These are phyloP conservation scores for Mychonastes homosphaera DNA, from an alignment of 139 green algal species.

Conservation along the genomic window DNA sequence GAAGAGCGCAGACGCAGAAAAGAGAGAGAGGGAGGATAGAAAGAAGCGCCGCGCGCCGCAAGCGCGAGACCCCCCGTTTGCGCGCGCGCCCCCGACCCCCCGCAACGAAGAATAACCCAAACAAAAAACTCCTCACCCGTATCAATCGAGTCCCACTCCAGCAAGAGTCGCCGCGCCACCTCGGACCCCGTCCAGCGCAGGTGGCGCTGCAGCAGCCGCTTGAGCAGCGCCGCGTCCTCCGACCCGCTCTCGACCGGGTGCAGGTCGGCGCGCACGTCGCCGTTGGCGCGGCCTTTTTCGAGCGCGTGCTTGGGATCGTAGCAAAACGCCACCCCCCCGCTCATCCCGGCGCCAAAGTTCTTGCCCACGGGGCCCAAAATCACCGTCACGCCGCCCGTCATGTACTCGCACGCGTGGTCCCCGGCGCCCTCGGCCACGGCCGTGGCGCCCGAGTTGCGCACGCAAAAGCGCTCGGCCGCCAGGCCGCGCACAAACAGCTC, in stretches of 20 bases:
- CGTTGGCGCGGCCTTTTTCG: conserved; percentile 45
- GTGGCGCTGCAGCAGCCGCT: conserved; percentile 73
- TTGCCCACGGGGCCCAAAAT: conserved; percentile 79
- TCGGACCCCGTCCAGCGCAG: conserved; percentile 61
- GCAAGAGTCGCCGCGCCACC: conserved; percentile 51
- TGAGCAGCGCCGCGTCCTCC: conserved; percentile 47
- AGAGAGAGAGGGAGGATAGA: too few relatives aligned
- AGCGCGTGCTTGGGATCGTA: conserved; percentile 69
- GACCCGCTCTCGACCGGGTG: conserved; percentile 8
- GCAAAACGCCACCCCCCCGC: conserved; percentile 79
- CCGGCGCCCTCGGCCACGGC: conserved; percentile 89
- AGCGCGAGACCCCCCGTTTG: too few relatives aligned
- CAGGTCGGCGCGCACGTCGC: conserved; percentile 24
- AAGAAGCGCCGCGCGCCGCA: too few relatives aligned
- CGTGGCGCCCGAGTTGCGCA: conserved; percentile 71
- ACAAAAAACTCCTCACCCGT: too few relatives aligned
- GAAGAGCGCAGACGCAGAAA: too few relatives aligned
- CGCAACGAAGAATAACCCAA: too few relatives aligned
- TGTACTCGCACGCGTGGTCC: conserved; percentile 94
- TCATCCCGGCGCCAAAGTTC: conserved; percentile 96
- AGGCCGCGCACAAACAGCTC: conserved; percentile 84
- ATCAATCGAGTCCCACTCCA: conserved; percentile 65
- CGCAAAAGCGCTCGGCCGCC: conserved; percentile 83
- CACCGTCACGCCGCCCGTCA: conserved; percentile 83
- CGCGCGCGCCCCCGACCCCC: too few relatives aligned